Evolutionary conservation across 352 stramenopile species (phyloP), one percentile per base, ranked within the genome.

Genomic region (Globisporangium carolinianum): DNA sequence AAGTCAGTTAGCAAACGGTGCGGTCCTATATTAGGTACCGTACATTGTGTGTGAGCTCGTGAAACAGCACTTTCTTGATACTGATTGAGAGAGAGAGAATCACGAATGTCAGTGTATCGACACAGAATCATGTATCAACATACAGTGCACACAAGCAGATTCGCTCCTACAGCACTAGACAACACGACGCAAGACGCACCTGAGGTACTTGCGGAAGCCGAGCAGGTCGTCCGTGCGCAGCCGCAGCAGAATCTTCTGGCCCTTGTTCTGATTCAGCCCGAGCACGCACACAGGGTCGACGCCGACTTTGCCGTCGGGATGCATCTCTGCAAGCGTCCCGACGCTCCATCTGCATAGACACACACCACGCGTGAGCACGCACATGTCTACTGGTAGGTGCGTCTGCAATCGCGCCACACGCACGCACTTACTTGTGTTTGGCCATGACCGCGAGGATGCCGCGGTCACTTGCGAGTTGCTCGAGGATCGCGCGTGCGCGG

Each of bases 201-300:
- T 89, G 36, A 93, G 62, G 51, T 78, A 87, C 58, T 91, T 98
- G 32, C 94, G 82, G 60, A 97, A 98, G 0, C 95, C 93, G 15
- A 86, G 78, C 10, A 98, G 72, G 66, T 98, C 93, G 56, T 98
- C 93, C 0, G 94, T 98, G 11, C 93, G 83, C n/a, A 98, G 57
- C n/a, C 93, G 80, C 17, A 98, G 73, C 46, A 96, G 66, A 48
- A 98, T 98, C 61, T 95, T 92, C 67, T 98, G 84, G 0, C 94
- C 94, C 55, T 97, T 95, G 76, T 98, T 98, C 55, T 96, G 71
- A 66, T 98, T 98, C 47, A 98, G 66, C 4, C 94, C 95, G n/a
- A 98, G 80, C 6, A 94, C 82, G 17, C 83, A 95, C 2, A 97
- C 87, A 0, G 83, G 82, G 56, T 91, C 81, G 32, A 95, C 78